phyloP scores from a whole-genome alignment of 164 flowering plant genomes.

The Warburgia ugandensis region DNA sequence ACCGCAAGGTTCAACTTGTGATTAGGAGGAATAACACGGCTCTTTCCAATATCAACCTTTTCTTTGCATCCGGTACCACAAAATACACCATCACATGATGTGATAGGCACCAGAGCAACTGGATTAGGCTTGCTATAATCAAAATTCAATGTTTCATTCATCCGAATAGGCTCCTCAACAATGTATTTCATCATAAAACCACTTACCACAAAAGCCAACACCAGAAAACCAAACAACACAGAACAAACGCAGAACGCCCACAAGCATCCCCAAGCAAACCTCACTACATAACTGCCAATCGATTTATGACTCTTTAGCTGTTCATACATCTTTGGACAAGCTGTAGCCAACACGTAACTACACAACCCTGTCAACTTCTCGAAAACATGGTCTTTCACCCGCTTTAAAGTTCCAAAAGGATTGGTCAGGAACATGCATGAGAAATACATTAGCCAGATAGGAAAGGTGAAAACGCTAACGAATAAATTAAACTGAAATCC shows the following conservation, averaged over 20 bases:
- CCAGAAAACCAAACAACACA: constrained; percentile 41
- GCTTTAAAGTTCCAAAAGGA: constrained; percentile 35
- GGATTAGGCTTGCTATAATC: constrained; percentile 72
- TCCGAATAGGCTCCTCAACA: constrained; percentile 60
- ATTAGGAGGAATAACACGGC: constrained; percentile 38
- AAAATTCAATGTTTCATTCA: constrained; percentile 53
- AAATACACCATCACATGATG: constrained; percentile 21
- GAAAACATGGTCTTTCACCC: constrained; percentile 14
- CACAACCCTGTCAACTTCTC: constrained; percentile 16
- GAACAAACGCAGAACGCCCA: constrained; percentile 57
- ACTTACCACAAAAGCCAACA: constrained; percentile 42
- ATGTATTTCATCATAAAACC: constrained; percentile 46
- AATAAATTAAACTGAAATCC: constrained; percentile 43
- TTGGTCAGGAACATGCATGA: constrained; percentile 28
- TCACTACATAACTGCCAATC: constrained; percentile 21
- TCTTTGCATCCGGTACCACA: constrained; percentile 30
- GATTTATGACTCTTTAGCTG: constrained; percentile 25
- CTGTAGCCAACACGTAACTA: constrained; percentile 12
- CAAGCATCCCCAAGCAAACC: constrained; percentile 51
- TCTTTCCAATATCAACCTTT: constrained; percentile 20
- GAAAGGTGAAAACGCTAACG: constrained; percentile 34
- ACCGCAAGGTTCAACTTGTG: constrained; percentile 52
- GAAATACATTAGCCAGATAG: constrained; percentile 34
- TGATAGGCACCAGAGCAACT: constrained; percentile 52
- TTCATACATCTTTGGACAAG: constrained; percentile 15